Base-by-base conservation (phyloP, 2,329 filamentous ascomycete genomes). In the Aureobasidium sp. region DNA sequence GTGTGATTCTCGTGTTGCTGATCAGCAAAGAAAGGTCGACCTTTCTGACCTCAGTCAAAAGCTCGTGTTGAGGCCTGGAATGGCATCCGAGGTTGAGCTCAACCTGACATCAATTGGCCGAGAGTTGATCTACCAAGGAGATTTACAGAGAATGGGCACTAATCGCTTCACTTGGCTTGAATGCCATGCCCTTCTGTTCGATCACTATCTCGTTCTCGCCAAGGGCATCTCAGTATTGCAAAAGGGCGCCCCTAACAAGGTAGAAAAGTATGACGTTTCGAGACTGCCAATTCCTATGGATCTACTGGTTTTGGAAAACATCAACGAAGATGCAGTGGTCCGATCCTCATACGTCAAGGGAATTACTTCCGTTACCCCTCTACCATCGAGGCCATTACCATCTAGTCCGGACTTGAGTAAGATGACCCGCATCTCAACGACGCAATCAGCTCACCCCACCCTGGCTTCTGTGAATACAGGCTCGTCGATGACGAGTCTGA, bases 281-380 rank as follows among this genome's bases (percentile, higher is more conserved):
- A 92, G 95, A 73, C 81, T 95, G 78, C 90, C 89, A 7, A 96
- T 99, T 64, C 94, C 94, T 0, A 99, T 99, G 93, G 92, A 95
- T 67, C 79, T 99, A 2, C 79, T 99, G 27, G 89, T 95, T 53
- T 79, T 99, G 0, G 95, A 99, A 74, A 96, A 89, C 71, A 87
- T 89, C 66, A 90, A 93, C 65, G 95, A 99, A 65, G 90, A 96
- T 65, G 86, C 94, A 0, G 88, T 97, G 6, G 83, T 92, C 60
- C 95, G 94, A 71, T 86, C 83, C 2, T 80, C 83, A 1, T 72
- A 73, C 54, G 80, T 88, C 66, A 92, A 90, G 70, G 86, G 89
- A 45, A 83, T 93, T 57, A 84, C 86, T 53, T 81, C 85, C 25
- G 79, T 87, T 35, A 78, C 82, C n/a, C 81, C 84, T 27, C 78